Evolutionary conservation across 306 rosid genomes (phyloP), one percentile per base, ranked within the genome.

Genomic region (Abrus pulchellus): DNA sequence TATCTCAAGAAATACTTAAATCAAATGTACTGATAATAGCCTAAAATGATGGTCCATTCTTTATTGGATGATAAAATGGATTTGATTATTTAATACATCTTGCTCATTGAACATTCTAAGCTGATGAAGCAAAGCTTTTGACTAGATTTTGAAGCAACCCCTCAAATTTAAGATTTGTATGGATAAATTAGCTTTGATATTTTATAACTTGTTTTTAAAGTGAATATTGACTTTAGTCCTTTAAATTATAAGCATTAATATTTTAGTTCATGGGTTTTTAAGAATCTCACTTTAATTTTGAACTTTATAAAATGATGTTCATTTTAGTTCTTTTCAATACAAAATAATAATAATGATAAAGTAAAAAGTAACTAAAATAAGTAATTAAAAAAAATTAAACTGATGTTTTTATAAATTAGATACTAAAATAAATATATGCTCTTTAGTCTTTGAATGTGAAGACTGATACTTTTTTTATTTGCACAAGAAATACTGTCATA

Each of bases 91-190:
- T 29, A 28, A 36, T 36, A 36, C 40, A 36, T 36, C 40, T 9
- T 33, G 44, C 69, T n/a, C 69, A 13, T 13, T 38, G 32, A 63
- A 63, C 49, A 4, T 43, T 43, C 47, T 43, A 4, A 5, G 47
- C 5, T 43, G 9, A 43, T 8, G 27, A 43, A 66, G 71, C 45
- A 40, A 67, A 43, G 72, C 14, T 43, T 67, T 67, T 67, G 38
- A 67, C 72, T 44, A 43, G 72, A 43, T 67, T 62, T 67, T 20
- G 44, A 43, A 44, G 72, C 36, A 67, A 27, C 32, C 30, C 7
- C 33, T 20, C 20, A 20, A 20, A 20, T 20, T 20, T 20, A 20
- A 20, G 20, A 20, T 20, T 20, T 20, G 20, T 20, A 20, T 20
- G 20, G 20, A 20, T 20, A 20, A 20, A 20, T 20, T 20, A 36